A percentile compares a stretch with the other conserved stretches of the same genome.
phyloP scores from a whole-genome alignment of 2,329 filamentous ascomycete species.

The Macrophomina pseudophaseolina region DNA sequence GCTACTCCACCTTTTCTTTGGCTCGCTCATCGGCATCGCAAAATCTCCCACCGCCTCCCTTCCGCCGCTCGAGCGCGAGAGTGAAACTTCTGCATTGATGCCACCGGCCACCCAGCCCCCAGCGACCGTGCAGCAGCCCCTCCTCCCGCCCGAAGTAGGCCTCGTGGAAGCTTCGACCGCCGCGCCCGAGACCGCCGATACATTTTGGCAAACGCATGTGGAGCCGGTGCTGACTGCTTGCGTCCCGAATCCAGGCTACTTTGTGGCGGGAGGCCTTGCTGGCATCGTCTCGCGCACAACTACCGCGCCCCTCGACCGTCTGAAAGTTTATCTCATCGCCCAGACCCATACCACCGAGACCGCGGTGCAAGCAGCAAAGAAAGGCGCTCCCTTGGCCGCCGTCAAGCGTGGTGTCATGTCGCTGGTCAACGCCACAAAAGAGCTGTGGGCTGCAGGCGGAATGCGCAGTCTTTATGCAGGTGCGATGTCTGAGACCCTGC shows the following conservation, averaged over 20 bases:
- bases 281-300: conserved; percentile 94
- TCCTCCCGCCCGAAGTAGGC: conserved; percentile 37
- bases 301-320: conserved; percentile 92
- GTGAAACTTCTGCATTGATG: conserved; percentile 30
- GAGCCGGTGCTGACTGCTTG: conserved; percentile 60
- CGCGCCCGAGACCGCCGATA: conserved; percentile 29
- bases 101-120: conserved; percentile 34
- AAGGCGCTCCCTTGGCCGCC: conserved; percentile 69
- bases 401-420: conserved; percentile 70
- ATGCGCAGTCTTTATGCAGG: conserved; percentile 90
- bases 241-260: conserved; percentile 93
- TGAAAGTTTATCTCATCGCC: conserved; percentile 97
- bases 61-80: conserved; percentile 18
- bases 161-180: conserved; percentile 28
- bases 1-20: conserved; percentile 76
- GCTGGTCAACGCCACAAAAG: conserved; percentile 73
- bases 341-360: conserved; percentile 71
- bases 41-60: conserved; percentile 50
- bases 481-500: conserved; percentile 51
- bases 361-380: conserved; percentile 69
- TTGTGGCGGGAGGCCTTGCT: conserved; percentile 91
- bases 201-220: conserved; percentile 39
- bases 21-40: conserved; percentile 73
- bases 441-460: conserved; percentile 85
- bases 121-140: conserved; percentile 36